Evolutionary conservation across 257 asterid genomes (phyloP), one percentile per base, ranked within the genome.

Genomic region (Vinca minor): DNA sequence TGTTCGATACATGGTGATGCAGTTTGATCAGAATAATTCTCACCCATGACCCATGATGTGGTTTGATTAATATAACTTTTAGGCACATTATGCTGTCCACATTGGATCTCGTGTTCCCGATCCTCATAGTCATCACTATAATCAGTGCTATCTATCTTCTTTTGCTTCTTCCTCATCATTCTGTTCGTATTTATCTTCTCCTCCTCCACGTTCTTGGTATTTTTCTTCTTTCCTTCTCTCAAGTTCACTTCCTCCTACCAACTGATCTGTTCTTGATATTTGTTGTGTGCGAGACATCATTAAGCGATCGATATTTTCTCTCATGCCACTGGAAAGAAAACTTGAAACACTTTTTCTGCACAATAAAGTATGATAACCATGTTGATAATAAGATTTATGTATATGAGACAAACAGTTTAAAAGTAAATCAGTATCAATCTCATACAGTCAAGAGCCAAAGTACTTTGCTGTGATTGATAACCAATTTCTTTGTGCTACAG

Each of bases 291-390:
- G 94, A 45, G 79, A 82, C 41, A 66, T 54, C 88, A 91, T 83
- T 56, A 91, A 64, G 32, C 34, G 78, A 62, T 91, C 98, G 54
- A 91, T 83, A 46, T 62, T 77, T 47, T 84, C 87, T 69, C 85
- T 88, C 78, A 88, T 65, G 23, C 73, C 76, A 67, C 98, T 82
- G 1, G 95, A 81, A 57, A 91, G 92, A 75, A 91, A 91, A 45
- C 38, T 79, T 9, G 98, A 88, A 62, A 91, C 98, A 36, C 82
- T 88, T 74, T 73, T 85, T 50, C 97, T 87, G 95, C 77, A 72
- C 70, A 80, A 49, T 58, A 12, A 29, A 41, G 38, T 50, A 67
- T n/a, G 25, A 57, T n/a, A 67, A n/a, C 58, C 42, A n/a, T 59
- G 38, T 60, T 46, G 17, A 56, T 18, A 56, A 56, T 56, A 44